These are phyloP conservation scores for Bipolaris bicolor DNA, from an alignment of 2,329 filamentous ascomycete genomes.

Conservation along the genomic window DNA sequence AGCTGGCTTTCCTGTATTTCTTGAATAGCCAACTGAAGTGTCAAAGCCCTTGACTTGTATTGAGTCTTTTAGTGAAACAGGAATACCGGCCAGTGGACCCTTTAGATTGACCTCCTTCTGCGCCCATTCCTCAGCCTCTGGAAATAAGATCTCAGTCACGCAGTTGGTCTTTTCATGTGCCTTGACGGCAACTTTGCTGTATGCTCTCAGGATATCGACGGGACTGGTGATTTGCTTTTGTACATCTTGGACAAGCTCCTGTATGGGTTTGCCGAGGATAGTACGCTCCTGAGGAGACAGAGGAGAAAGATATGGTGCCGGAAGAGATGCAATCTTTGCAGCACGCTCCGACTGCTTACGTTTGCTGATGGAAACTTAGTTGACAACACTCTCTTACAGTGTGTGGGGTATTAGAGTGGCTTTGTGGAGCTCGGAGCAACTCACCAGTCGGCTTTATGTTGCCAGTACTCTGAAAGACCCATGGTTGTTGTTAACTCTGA, in stretches of 20 bases:
- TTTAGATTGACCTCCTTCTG: constrained; percentile 69
- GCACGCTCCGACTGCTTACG: constrained; percentile 80
- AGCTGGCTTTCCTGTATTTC: constrained; percentile 70
- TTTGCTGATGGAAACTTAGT: constrained; percentile 59
- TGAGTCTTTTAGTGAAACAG: constrained; percentile 79
- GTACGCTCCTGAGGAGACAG: constrained; percentile 69
- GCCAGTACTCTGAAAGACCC: constrained; percentile 69
- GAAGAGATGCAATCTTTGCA: constrained; percentile 70
- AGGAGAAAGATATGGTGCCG: constrained; percentile 67
- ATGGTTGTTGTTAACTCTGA: constrained; percentile 41
- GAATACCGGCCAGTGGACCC: constrained; percentile 85
- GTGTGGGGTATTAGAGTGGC: constrained; percentile 7
- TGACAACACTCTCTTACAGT: constrained; percentile 7
- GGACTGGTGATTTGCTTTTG: constrained; percentile 71
- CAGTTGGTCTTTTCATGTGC: constrained; percentile 90
- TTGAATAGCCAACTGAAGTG: constrained; percentile 79
- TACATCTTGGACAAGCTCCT: constrained; percentile 77
- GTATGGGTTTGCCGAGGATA: constrained; percentile 75
- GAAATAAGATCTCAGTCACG: constrained; percentile 83
- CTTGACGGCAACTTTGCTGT: constrained; percentile 82
- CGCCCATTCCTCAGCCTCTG: constrained; percentile 76
- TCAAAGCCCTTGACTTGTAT: constrained; percentile 85
- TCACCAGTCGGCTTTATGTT: constrained; percentile 75
- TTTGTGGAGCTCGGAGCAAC: constrained; percentile 33
- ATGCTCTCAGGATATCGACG: constrained; percentile 77